These are phyloP conservation scores for Tuber aestivum DNA, from an alignment of 495 filamentous ascomycete species.

Conservation along the genomic window DNA sequence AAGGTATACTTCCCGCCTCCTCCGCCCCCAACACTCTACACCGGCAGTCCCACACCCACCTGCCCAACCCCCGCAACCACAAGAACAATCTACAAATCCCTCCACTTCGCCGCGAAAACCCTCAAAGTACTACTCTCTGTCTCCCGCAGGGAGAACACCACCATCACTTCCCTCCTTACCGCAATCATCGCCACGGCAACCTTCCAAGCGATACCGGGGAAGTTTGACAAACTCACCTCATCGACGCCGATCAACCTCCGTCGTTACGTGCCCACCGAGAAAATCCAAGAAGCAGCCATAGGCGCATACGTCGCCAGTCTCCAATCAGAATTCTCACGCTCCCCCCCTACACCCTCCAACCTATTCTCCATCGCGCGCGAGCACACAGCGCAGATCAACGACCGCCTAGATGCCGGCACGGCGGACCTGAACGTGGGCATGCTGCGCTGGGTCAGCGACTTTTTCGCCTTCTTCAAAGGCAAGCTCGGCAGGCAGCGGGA, in stretches of 20 bases:
- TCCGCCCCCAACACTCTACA: conserved; percentile 41
- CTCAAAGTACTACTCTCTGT: conserved; percentile 31
- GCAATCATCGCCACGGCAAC: conserved; percentile 43
- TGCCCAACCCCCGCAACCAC: conserved; percentile 37
- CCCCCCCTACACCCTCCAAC: conserved; percentile 4
- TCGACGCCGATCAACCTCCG: conserved; percentile 41
- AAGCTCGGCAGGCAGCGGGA: conserved; percentile 45
- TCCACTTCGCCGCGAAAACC: conserved; percentile 30
- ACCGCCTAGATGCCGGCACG: conserved; percentile 42
- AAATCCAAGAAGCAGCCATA: conserved; percentile 44
- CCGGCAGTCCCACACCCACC: conserved; percentile 38
- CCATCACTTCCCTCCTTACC: conserved; percentile 45
- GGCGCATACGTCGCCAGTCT: conserved; percentile 45
- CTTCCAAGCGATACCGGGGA: conserved; percentile 41
- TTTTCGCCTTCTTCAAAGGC: conserved; percentile 40
- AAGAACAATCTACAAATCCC: conserved; percentile 36
- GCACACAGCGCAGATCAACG: conserved; percentile 42
- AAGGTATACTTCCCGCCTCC: conserved; percentile 35
- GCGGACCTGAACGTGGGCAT: conserved; percentile 44
- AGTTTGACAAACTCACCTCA: conserved; percentile 4
- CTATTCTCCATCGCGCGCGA: conserved; percentile 45
- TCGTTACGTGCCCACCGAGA: conserved; percentile 42
- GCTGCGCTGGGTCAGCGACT: conserved; percentile 45
- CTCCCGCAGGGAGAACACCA: conserved; percentile 41
- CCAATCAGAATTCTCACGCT: conserved; percentile 12